phyloP scores from a whole-genome alignment of 495 filamentous ascomycete genomes.

The Daldinia vernicosa region DNA sequence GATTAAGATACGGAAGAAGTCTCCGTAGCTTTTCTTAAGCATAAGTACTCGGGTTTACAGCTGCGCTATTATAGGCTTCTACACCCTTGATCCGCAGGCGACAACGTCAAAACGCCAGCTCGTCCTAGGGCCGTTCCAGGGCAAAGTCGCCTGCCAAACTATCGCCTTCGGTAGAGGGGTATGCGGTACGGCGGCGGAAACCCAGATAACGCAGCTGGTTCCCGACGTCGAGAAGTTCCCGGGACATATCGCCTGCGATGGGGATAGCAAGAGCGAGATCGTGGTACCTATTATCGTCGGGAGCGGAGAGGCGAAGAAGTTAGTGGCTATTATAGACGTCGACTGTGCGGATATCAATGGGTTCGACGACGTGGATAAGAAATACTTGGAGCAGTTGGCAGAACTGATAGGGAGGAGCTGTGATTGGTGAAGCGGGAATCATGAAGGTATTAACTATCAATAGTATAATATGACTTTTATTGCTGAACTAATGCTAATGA shows the following conservation, averaged over 20 bases:
- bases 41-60: background rate
- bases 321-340: conserved; percentile 90
- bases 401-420: conserved; percentile 70
- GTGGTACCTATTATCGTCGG: conserved; percentile 80
- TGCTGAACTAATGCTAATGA: no score
- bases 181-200: conserved; percentile 79
- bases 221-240: conserved; percentile 79
- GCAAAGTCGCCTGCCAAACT: conserved; percentile 86
- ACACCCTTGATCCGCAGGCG: conserved; percentile 72
- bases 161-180: conserved; percentile 84
- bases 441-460: background rate
- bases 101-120: conserved; percentile 60
- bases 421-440: conserved; percentile 68
- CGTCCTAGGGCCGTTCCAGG: conserved; percentile 88
- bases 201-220: conserved; percentile 72
- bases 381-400: conserved; percentile 75
- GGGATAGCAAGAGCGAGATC: conserved; percentile 84
- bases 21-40: background rate
- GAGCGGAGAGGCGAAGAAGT: conserved; percentile 52
- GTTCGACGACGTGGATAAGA: conserved; percentile 79
- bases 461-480: no score
- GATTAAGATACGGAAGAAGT: background rate
- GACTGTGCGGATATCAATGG: conserved; percentile 77
- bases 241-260: conserved; percentile 92
- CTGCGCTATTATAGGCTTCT: conserved; percentile 68